Evolutionary conservation across 371 early-diverging fungal species (phyloP).

Genomic region (Haplosporangium sp.): DNA sequence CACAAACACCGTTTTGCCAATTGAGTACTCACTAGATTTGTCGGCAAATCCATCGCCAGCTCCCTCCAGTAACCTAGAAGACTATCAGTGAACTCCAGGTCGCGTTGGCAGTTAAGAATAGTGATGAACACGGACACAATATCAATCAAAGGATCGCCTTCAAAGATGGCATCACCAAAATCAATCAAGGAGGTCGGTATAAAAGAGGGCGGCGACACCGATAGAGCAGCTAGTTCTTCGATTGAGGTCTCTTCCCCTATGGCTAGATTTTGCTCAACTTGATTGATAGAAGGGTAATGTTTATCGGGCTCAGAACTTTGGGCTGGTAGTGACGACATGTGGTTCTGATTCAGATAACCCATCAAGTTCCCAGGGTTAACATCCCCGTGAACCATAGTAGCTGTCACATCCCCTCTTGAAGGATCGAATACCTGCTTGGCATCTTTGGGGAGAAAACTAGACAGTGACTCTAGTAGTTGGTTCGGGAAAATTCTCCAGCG

Average conservation of each 20-base stretch:
- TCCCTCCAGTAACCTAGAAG: constrained; percentile 24
- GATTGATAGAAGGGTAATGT: background rate
- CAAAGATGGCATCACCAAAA: constrained; percentile 34
- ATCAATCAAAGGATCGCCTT: constrained; percentile 44
- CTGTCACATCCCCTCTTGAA: background rate
- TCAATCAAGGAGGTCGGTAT: constrained; percentile 35
- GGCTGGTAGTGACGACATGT: too few relatives aligned
- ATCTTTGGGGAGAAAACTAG: constrained; percentile 24
- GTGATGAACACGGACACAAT: constrained; percentile 37
- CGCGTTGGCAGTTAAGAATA: constrained; percentile 35
- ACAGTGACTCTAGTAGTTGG: constrained; percentile 25
- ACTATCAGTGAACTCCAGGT: background rate
- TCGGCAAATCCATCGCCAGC: background rate
- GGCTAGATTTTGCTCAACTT: background rate
- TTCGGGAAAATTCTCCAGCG: constrained; percentile 46
- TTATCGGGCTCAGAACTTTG: background rate
- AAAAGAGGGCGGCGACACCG: background rate
- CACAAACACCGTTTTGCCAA: constrained; percentile 42
- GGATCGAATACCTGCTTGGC: constrained; percentile 25
- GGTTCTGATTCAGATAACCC: constrained; percentile 13
- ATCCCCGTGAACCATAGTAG: constrained; percentile 41
- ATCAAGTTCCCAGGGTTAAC: constrained; percentile 43
- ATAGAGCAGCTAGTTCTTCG: background rate
- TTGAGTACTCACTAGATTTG: too few relatives aligned
- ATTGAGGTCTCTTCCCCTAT: background rate